Base-by-base conservation (phyloP, 768 basidiomycete species). In the Trametes coccinea region DNA sequence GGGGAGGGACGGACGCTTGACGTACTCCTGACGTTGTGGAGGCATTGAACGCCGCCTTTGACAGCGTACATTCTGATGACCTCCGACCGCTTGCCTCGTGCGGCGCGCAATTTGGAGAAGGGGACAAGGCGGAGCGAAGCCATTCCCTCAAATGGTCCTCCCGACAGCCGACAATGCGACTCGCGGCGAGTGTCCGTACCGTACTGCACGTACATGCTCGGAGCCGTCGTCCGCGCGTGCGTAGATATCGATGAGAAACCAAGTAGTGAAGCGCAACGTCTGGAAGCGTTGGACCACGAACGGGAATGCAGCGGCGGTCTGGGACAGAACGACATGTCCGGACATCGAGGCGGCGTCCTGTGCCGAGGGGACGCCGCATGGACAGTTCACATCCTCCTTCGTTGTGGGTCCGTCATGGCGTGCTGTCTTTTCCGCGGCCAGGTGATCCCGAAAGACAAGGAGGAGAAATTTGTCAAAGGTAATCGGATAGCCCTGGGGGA, bases 21-120 rank as follows among this genome's bases (percentile, higher is more conserved):
- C 66, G 66, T 64, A 67, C 59, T 59, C 40, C 58, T 67, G 66
- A 67, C 66, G 62, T 64, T 49, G 56, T 33, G 46, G 57, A 59
- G 40, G 56, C 47, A 58, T 45, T 55, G 62, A 59, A 63, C 62
- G 62, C 53, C 62, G 41, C 40, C 56, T 30, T 22, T 62, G 61
- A 62, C 61, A 62, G 61, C 50, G 37, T 56, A 44, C 61, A 62
- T 62, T 62, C 61, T 62, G 60, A 62, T 62, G 51, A 56, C 61
- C 61, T 56, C 48, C 55, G 54, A 40, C 48, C 48, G 39, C 60
- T 45, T 39, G 50, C 50, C 61, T 56, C 61, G 55, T 62, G 48
- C 55, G 17, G 48, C 54, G 61, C 40, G 49, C 31, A 43, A 44
- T 44, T 49, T 14, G 53, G 9, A 43, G 39, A 41, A 43, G n/a